Evolutionary conservation across 306 rosid genomes (phyloP).

Genomic region (Ormosia semicastrata): DNA sequence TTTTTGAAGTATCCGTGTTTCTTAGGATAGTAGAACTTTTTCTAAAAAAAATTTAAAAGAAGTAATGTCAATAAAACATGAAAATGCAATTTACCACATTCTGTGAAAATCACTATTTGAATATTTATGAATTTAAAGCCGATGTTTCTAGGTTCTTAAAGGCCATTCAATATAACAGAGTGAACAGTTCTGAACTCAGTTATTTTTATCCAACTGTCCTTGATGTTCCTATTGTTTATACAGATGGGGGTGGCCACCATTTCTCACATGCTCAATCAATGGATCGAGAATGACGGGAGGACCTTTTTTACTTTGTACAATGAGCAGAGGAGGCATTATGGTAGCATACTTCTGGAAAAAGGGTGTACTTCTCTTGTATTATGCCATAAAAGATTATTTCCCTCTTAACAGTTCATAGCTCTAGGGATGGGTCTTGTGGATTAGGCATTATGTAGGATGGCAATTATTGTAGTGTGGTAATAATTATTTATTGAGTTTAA

Average conservation of each 20-base stretch:
- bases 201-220: neutral
- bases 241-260: slow-evolving; percentile 66
- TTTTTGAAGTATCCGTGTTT: neutral
- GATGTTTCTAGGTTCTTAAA: neutral
- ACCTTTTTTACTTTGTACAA: slow-evolving; percentile 4
- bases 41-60: neutral
- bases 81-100: neutral
- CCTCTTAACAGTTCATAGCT: slow-evolving; percentile 40
- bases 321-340: slow-evolving; percentile 12
- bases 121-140: neutral
- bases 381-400: slow-evolving; percentile 33
- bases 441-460: slow-evolving; percentile 42
- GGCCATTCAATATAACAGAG: neutral
- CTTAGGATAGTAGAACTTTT: neutral
- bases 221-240: slow-evolving; percentile 25
- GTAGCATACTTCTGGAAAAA: slow-evolving; percentile 10
- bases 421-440: slow-evolving; percentile 42
- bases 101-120: neutral
- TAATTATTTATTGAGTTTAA: slow-evolving; percentile 42
- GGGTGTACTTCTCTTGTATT: slow-evolving; percentile 43
- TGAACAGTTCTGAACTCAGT: neutral
- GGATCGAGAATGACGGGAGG: slow-evolving; percentile 53
- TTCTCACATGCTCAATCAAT: slow-evolving; percentile 57
- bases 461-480: slow-evolving; percentile 47
- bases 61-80: neutral